Evolutionary conservation across 78 protist species (phyloP).

Genomic region (Trichosphaerium sp.): DNA sequence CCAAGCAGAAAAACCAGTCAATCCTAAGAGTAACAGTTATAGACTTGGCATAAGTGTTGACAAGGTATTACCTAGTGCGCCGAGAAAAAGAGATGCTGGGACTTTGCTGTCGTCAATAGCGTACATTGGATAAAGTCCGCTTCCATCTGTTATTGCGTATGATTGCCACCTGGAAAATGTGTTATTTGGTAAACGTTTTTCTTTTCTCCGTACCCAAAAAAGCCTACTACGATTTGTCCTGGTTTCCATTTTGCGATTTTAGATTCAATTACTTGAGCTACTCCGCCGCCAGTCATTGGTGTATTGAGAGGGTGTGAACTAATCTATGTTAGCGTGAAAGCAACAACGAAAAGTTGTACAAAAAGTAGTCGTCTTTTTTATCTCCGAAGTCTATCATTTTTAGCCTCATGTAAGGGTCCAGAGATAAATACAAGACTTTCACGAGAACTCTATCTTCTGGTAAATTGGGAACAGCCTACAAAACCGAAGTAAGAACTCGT

Average conservation of each 20-base stretch:
- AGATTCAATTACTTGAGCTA: background rate
- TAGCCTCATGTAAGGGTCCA: slow-evolving; percentile 20
- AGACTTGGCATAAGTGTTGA: no score
- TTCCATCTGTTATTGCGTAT: background rate
- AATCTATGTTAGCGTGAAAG: background rate
- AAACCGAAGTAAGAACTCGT: no score
- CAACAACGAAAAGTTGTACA: background rate
- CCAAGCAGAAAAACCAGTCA: slow-evolving; percentile 50
- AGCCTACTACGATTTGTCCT: background rate
- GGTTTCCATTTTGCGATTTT: background rate
- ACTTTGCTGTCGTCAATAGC: background rate
- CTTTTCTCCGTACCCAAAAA: no score
- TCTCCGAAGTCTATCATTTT: no score
- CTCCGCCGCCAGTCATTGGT: background rate
- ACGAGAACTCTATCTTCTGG: background rate
- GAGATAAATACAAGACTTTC: background rate
- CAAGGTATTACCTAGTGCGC: no score
- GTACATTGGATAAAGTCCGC: no score
- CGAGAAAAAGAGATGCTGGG: no score
- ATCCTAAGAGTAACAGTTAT: no score
- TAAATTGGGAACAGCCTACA: no score
- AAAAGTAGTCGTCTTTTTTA: background rate
- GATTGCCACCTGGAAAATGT: no score
- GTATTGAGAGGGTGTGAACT: background rate
- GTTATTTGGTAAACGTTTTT: no score